These are phyloP conservation scores for Cordia subcordata DNA, from an alignment of 257 asterid genomes.

Conservation along the genomic window DNA sequence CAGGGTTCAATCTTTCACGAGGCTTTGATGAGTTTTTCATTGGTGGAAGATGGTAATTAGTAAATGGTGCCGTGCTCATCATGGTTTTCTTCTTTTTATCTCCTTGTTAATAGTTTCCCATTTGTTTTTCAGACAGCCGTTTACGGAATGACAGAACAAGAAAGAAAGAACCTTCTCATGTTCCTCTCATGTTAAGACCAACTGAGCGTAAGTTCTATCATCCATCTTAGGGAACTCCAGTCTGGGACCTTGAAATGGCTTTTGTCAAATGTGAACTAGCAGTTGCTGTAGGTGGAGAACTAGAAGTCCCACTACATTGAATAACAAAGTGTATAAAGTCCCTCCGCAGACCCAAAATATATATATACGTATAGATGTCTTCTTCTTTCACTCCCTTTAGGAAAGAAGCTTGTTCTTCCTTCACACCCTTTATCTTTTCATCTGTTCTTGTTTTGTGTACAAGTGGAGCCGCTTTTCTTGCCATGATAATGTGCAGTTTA, in stretches of 20 bases:
- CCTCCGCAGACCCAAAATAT: no score
- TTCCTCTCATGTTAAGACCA: constrained; percentile 65
- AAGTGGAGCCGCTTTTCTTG: no score
- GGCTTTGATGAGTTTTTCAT: constrained; percentile 52
- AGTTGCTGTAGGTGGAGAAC: background rate
- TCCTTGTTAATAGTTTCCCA: constrained; percentile 13
- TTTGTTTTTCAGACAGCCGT: constrained; percentile 44
- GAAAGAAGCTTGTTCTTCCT: no score
- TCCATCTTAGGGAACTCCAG: constrained; percentile 1
- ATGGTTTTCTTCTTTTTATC: background rate
- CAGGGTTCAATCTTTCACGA: constrained; percentile 76
- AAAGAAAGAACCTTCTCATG: constrained; percentile 56
- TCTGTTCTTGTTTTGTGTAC: no score
- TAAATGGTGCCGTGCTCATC: background rate
- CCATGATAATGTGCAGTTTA: no score
- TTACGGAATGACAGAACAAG: constrained; percentile 32
- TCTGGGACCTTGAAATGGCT: constrained; percentile 7
- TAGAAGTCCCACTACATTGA: background rate
- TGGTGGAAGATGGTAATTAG: constrained; percentile 24
- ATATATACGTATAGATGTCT: no score
- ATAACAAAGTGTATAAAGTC: no score
- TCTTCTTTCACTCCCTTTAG: no score
- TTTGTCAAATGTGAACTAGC: background rate
- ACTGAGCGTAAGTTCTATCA: constrained; percentile 72
- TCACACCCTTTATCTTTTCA: no score